Evolutionary conservation across 352 stramenopile species (phyloP).

Genomic region (Phytophthora hibernalis): DNA sequence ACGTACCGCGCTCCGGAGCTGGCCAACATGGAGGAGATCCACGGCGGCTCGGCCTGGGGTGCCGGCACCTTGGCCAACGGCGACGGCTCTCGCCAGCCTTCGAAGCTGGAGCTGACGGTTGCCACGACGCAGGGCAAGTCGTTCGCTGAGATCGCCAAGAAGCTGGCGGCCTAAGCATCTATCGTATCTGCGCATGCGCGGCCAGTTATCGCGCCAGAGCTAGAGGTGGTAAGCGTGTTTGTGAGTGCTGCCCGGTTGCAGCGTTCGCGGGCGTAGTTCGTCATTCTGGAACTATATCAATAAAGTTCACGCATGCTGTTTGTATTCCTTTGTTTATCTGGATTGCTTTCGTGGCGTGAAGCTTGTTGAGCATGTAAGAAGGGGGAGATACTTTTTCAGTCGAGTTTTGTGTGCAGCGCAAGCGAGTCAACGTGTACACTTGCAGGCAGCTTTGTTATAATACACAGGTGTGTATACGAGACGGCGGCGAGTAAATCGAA

Average conservation of each 20-base stretch:
- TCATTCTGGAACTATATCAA: constrained; percentile 3
- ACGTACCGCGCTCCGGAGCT: constrained; percentile 19
- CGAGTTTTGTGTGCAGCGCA: too few relatives aligned
- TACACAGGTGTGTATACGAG: too few relatives aligned
- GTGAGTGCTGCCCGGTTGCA: background rate
- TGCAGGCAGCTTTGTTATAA: too few relatives aligned
- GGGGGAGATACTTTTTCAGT: too few relatives aligned
- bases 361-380: too few relatives aligned
- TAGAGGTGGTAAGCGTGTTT: background rate
- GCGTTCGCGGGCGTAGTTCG: background rate
- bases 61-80: constrained; percentile 10
- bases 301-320: constrained; percentile 1
- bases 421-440: too few relatives aligned
- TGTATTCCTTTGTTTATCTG: constrained; percentile 2
- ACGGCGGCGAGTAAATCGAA: too few relatives aligned
- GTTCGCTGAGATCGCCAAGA: constrained; percentile 80
- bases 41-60: constrained; percentile 19
- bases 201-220: background rate
- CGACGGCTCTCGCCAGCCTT: constrained; percentile 52
- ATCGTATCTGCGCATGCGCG: constrained; percentile 8
- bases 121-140: constrained; percentile 74
- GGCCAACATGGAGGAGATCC: constrained; percentile 25
- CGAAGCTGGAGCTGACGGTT: constrained; percentile 72
- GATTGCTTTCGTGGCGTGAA: background rate
- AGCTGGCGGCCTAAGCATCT: constrained; percentile 58